Evolutionary conservation across 352 stramenopile genomes (phyloP).

Genomic region (Blastocystis hominis): DNA sequence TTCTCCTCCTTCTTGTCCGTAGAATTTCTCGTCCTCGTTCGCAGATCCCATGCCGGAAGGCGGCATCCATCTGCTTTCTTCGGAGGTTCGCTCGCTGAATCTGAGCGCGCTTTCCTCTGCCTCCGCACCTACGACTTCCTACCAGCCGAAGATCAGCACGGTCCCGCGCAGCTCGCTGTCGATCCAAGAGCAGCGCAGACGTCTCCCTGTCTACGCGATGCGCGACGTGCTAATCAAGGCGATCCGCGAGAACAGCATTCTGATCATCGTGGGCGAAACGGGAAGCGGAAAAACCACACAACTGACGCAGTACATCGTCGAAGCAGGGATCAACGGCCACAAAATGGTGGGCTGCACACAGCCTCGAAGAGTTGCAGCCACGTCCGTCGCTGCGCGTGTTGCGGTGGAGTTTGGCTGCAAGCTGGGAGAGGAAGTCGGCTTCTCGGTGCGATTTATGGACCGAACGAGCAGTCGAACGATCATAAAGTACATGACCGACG

Average conservation of each 20-base stretch:
- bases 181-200: slow-evolving; percentile 90
- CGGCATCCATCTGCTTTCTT: slow-evolving; percentile 24
- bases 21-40: slow-evolving; percentile 68
- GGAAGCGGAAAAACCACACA: slow-evolving; percentile 96
- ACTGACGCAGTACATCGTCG: slow-evolving; percentile 98
- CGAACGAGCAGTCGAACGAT: slow-evolving; percentile 80
- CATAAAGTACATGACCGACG: slow-evolving; percentile 99
- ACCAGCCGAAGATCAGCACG: not conserved
- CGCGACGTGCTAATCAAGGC: slow-evolving; percentile 62
- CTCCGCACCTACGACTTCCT: not conserved
- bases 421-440: slow-evolving; percentile 83
- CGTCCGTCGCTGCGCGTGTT: slow-evolving; percentile 90
- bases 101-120: not conserved
- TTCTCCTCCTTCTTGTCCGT: not conserved
- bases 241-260: slow-evolving; percentile 83
- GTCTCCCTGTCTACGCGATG: slow-evolving; percentile 79
- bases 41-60: slow-evolving; percentile 92
- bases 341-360: slow-evolving; percentile 93
- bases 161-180: slow-evolving; percentile 41
- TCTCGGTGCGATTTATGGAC: slow-evolving; percentile 81
- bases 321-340: slow-evolving; percentile 84
- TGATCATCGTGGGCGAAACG: slow-evolving; percentile 97
- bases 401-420: slow-evolving; percentile 86
- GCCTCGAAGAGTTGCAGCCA: slow-evolving; percentile 88
- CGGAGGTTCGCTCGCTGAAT: slow-evolving; percentile 19